These are phyloP conservation scores for Lentinula lateritia DNA, from an alignment of 768 basidiomycete genomes.

Conservation along the genomic window DNA sequence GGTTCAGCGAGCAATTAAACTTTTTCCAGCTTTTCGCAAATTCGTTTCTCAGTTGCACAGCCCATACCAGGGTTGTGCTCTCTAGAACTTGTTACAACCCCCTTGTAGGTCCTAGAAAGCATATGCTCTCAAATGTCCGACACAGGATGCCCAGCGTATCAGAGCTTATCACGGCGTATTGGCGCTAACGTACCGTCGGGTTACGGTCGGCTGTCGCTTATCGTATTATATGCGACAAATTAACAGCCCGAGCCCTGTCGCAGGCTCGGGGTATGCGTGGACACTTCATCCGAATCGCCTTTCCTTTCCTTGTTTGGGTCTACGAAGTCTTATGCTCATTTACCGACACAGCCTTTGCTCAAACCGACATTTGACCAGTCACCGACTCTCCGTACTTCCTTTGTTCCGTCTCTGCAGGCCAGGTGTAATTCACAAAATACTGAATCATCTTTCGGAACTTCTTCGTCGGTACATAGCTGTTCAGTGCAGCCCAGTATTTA, in stretches of 20 bases:
- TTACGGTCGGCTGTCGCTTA: background rate
- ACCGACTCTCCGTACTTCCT: background rate
- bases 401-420: too few relatives aligned
- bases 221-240: background rate
- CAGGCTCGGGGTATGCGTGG: background rate
- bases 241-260: background rate
- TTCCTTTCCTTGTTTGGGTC: background rate
- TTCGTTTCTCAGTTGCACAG: background rate
- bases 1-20: background rate
- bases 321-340: background rate
- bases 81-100: background rate
- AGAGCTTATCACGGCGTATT: background rate
- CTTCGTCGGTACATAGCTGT: background rate
- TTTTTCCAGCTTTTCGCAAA: background rate
- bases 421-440: too few relatives aligned
- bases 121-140: background rate
- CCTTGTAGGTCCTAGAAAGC: background rate
- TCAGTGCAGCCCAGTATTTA: too few relatives aligned
- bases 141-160: background rate
- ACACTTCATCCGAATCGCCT: background rate
- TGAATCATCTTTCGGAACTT: background rate
- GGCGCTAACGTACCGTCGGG: background rate
- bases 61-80: background rate
- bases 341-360: background rate
- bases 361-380: background rate